phyloP scores from a whole-genome alignment of 306 rosid species.

The Cucumis hystrix region DNA sequence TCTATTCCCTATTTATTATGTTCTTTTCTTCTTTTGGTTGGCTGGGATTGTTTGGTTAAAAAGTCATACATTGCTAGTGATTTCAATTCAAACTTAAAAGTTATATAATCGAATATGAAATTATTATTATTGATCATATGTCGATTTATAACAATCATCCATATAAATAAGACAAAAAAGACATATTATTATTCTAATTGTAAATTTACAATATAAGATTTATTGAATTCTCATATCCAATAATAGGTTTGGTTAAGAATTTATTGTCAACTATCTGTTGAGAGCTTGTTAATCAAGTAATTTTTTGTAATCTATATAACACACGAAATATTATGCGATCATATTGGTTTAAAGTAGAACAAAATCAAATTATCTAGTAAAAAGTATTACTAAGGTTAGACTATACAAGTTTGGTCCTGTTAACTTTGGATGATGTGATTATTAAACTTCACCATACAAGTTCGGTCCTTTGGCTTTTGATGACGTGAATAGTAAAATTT shows the following conservation, averaged over 20 bases:
- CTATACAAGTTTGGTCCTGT: background rate
- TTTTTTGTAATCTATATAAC: too few species aligned
- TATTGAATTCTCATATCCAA: background rate
- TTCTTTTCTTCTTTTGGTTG: background rate
- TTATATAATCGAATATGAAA: background rate
- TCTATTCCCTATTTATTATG: background rate
- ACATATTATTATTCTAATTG: background rate
- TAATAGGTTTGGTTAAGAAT: background rate
- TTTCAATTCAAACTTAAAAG: background rate
- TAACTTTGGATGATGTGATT: too few species aligned
- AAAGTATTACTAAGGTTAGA: background rate
- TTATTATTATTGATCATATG: background rate
- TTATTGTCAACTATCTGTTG: background rate
- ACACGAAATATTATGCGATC: background rate
- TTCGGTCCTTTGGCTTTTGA: background rate
- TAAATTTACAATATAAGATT: background rate
- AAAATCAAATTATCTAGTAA: too few species aligned
- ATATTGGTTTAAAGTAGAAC: background rate
- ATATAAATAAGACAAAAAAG: background rate
- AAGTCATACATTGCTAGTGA: background rate
- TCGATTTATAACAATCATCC: background rate
- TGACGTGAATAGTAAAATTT: too few species aligned
- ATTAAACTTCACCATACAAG: too few species aligned
- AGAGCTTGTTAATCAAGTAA: background rate
- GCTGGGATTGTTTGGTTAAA: background rate